Conservation (phyloP, 202 grass and related monocot genomes). For the Miscanthus sacchariflorus region DNA sequence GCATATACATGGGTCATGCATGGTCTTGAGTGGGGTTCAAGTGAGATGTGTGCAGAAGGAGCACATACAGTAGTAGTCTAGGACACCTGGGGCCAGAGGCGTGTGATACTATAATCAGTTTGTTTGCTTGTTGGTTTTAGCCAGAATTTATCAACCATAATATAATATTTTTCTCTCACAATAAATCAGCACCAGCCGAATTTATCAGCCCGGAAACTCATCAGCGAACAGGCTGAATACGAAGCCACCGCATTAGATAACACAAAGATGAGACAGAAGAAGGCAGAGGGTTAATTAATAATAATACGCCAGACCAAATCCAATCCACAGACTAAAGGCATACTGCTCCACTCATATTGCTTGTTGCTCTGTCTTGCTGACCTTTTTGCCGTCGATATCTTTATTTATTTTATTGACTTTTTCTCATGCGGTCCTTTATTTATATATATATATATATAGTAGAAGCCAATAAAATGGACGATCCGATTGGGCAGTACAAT, state of each 20-base stretch:
- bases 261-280: neutral
- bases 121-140: no score
- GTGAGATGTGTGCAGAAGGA: constrained; percentile 44
- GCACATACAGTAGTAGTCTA: constrained; percentile 41
- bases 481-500: neutral
- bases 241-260: constrained; percentile 17
- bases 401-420: neutral
- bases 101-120: constrained; percentile 49
- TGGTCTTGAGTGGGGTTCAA: constrained; percentile 75
- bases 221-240: no score
- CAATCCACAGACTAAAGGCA: constrained; percentile 43
- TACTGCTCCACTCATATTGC: constrained; percentile 35
- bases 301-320: constrained; percentile 45
- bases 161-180: no score
- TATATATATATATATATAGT: neutral
- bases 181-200: no score
- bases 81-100: constrained; percentile 52
- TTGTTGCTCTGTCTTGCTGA: constrained; percentile 23
- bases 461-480: neutral
- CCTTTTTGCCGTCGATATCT: constrained; percentile 17
- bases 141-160: no score
- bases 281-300: constrained; percentile 39
- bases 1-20: neutral
- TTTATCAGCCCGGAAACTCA: no score
- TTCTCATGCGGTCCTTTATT: neutral